Percentiles rank a stretch among this genome's conserved stretches.
These are phyloP conservation scores for Eucalyptus paniculata DNA, from an alignment of 345 rosid genomes.

Conservation along the genomic window DNA sequence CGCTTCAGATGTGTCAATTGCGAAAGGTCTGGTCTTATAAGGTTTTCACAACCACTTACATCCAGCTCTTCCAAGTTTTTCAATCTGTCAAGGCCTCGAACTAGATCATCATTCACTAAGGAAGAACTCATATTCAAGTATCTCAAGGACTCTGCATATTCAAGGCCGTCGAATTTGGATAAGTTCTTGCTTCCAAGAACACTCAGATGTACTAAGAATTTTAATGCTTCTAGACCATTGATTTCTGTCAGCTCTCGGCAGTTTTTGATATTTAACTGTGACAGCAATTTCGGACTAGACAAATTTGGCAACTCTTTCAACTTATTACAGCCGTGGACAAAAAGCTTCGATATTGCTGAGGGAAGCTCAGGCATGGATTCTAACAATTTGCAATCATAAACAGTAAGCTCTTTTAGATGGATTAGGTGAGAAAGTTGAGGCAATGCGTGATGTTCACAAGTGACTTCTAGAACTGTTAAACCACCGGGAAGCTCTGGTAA, in stretches of 20 bases:
- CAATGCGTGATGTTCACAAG: background rate
- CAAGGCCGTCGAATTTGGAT: background rate
- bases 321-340: background rate
- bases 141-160: background rate
- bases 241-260: background rate
- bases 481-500: rapidly evolving
- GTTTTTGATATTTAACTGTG: background rate
- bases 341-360: background rate
- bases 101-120: background rate
- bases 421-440: background rate
- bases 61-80: background rate
- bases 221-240: background rate
- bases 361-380: background rate
- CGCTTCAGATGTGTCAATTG: background rate
- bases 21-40: background rate
- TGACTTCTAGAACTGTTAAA: background rate
- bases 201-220: background rate
- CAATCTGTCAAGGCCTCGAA: background rate
- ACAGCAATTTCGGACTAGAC: background rate
- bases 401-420: background rate
- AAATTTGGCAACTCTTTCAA: background rate
- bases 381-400: background rate
- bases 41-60: background rate
- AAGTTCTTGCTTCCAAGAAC: background rate
- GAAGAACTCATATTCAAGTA: background rate